Percentiles rank a stretch among this genome's conserved stretches.
These are phyloP conservation scores for Chrysoporthe cubensis DNA, from an alignment of 2,329 filamentous ascomycete genomes.

Conservation along the genomic window DNA sequence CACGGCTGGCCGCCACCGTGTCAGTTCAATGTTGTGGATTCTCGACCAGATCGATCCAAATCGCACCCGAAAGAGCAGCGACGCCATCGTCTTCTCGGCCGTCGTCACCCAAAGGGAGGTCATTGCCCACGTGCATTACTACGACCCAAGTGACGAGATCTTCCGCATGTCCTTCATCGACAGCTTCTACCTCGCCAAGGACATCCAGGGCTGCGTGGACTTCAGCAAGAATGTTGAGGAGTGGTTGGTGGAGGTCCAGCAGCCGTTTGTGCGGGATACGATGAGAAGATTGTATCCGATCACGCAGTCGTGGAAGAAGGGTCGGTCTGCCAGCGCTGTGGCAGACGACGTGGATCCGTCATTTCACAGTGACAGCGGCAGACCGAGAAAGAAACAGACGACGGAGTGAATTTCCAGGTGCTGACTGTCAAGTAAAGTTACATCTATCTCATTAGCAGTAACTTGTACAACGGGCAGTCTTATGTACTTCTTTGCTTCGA, in stretches of 20 bases:
- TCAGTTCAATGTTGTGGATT: conserved; percentile 1
- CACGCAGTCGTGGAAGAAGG: conserved; percentile 1
- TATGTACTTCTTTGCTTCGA: too few species aligned
- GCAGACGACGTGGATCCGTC: neutral
- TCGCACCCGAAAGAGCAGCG: neutral
- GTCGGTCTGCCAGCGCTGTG: neutral
- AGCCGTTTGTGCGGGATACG: neutral
- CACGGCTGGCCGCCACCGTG: conserved; percentile 4
- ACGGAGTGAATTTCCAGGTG: too few species aligned
- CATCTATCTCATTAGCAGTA: too few species aligned
- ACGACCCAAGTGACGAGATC: neutral
- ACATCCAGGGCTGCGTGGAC: neutral
- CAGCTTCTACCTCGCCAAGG: conserved; percentile 5
- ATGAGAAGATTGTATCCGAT: neutral
- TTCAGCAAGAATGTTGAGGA: neutral
- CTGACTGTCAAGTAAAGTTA: too few species aligned
- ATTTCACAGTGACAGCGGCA: too few species aligned
- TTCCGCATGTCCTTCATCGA: conserved; percentile 7
- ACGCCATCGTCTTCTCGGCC: conserved; percentile 8
- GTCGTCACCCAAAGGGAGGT: neutral
- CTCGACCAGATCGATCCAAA: neutral
- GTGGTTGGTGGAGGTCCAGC: conserved; percentile 3
- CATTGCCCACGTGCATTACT: conserved; percentile 9
- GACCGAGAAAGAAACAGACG: too few species aligned
- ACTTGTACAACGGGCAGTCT: too few species aligned